Evolutionary conservation across 345 rosid species (phyloP), one percentile per base, ranked within the genome.

Genomic region (Excoecaria agallocha): DNA sequence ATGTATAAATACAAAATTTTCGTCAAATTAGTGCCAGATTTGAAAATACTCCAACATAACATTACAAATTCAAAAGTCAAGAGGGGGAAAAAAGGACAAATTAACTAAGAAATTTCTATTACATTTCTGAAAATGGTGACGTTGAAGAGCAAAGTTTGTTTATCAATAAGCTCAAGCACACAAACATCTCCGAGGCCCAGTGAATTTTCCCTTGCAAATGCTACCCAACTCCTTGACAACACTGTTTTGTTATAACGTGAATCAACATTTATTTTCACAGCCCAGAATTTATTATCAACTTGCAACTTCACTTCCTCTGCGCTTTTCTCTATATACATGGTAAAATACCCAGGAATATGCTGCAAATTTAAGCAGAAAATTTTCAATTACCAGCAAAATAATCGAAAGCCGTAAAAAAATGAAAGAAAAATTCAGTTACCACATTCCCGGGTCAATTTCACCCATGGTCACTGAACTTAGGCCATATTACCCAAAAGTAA

Each of bases 121-220:
- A 30, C 30, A 30, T 30, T 30, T 30, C 54, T 66, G 39, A 22
- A 43, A 10, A 66, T 24, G 70, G 70, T 11, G n/a, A 46, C 70
- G 1, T 66, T 66, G 8, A 66, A 35, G 8, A 46, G 30, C 25
- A 10, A 7, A 11, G 13, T 1, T 24, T 24, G 17, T 8, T 0
- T 9, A 12, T n/a, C 19, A 48, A 66, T 5, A 0, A 66, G n/a
- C 38, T 66, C 37, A 16, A 57, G 20, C 19, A 13, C 20, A 38
- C 61, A 45, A 55, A 30, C 69, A 55, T 66, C 39, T 66, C 70
- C 70, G 3, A 12, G 0, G 24, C 15, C 8, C 20, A 66, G 38
- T 11, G 38, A 46, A 48, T 48, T 66, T 22, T 48, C 56, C 41
- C 25, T 46, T 48, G 70, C 70, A 66, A 66, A 66, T 48, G 16